Evolutionary conservation across 2,329 filamentous ascomycete genomes (phyloP).

Genomic region (Alternaria arborescens): DNA sequence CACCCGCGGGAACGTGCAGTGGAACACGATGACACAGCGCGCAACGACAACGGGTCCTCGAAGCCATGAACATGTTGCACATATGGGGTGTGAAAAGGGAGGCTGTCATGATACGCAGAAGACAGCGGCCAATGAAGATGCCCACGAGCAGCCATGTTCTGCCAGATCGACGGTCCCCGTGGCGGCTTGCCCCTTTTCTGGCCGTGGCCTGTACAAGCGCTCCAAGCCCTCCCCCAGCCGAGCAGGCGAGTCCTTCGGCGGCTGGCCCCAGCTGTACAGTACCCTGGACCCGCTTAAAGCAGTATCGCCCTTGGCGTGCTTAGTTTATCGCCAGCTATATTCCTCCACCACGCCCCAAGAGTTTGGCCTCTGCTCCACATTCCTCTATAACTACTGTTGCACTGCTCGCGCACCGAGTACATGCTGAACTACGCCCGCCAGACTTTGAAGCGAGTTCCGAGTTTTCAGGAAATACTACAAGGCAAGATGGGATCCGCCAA

Average conservation of each 20-base stretch:
- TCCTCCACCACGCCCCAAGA: slow-evolving; percentile 32
- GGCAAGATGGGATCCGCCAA: slow-evolving; percentile 51
- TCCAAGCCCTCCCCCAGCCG: not conserved
- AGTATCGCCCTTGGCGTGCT: slow-evolving; percentile 38
- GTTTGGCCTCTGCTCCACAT: slow-evolving; percentile 28
- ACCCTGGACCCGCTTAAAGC: slow-evolving; percentile 24
- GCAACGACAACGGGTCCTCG: not conserved
- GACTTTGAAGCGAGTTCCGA: slow-evolving; percentile 53
- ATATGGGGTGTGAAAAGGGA: not conserved
- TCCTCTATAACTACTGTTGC: slow-evolving; percentile 19
- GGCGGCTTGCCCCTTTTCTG: slow-evolving; percentile 38
- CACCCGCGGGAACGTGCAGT: slow-evolving; percentile 11
- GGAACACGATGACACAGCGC: slow-evolving; percentile 2
- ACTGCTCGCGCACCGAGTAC: slow-evolving; percentile 37
- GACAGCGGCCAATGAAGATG: slow-evolving; percentile 29
- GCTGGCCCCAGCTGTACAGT: slow-evolving; percentile 7
- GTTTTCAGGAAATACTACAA: slow-evolving; percentile 53
- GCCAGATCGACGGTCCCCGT: slow-evolving; percentile 11
- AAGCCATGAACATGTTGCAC: slow-evolving; percentile 4
- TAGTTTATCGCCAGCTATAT: slow-evolving; percentile 39
- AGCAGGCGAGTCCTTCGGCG: slow-evolving; percentile 5
- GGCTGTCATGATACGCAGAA: slow-evolving; percentile 3
- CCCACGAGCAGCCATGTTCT: slow-evolving; percentile 26
- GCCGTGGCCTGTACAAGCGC: slow-evolving; percentile 2
- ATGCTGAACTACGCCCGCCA: slow-evolving; percentile 52